A percentile compares a stretch with the other conserved stretches of the same genome.
Evolutionary conservation across 176 grass and related monocot genomes (phyloP).

Genomic region (Alopecurus myosuroides): DNA sequence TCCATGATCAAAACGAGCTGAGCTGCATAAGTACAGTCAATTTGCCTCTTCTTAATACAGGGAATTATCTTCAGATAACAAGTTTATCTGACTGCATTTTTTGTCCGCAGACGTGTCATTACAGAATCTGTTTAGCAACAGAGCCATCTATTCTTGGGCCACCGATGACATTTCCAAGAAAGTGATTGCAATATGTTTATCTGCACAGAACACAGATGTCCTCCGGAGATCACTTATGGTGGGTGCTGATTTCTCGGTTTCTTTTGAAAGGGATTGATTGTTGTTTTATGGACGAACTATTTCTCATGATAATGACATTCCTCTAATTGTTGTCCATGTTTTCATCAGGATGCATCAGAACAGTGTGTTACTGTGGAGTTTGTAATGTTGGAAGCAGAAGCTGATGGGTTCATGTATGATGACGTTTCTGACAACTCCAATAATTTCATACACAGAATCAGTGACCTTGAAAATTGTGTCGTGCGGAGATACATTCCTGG

Average conservation of each 20-base stretch:
- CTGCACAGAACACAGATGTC: conserved; percentile 44
- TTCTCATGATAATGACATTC: not conserved
- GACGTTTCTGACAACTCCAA: conserved; percentile 23
- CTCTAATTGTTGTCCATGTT: not conserved
- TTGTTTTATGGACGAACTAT: not conserved
- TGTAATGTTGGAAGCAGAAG: conserved; percentile 59
- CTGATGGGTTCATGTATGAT: conserved; percentile 30
- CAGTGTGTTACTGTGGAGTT: conserved; percentile 81
- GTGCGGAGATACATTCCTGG: conserved; percentile 66
- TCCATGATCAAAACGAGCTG: not conserved
- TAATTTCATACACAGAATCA: conserved; percentile 51
- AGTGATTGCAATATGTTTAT: conserved; percentile 75
- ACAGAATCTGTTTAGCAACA: conserved; percentile 62
- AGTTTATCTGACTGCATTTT: conserved; percentile 12
- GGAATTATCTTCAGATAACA: not conserved
- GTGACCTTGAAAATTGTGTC: conserved; percentile 86
- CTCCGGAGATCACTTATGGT: conserved; percentile 74
- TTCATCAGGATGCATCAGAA: conserved; percentile 77
- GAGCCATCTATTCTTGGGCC: conserved; percentile 74
- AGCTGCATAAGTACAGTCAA: not conserved
- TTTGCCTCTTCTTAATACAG: not conserved
- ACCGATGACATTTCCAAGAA: conserved; percentile 82
- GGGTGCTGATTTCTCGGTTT: not conserved
- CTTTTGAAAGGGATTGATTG: not conserved
- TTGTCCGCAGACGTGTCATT: conserved; percentile 57